phyloP scores from a whole-genome alignment of 331 rosid species.

The Telfairia occidentalis region DNA sequence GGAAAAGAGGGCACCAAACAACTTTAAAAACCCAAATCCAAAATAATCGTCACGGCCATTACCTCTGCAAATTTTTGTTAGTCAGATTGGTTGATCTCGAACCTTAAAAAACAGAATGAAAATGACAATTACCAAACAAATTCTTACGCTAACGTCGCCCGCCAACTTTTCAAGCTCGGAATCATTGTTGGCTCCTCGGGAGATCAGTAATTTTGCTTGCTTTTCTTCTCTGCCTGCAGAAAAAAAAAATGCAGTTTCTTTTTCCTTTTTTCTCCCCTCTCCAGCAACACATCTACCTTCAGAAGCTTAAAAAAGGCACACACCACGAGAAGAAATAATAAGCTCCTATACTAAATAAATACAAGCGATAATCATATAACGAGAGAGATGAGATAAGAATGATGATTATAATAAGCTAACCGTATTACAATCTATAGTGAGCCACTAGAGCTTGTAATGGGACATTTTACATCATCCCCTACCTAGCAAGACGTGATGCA shows the following conservation, averaged over 20 bases:
- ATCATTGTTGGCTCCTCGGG: background rate
- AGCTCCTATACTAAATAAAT: background rate
- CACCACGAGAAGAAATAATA: background rate
- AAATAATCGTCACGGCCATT: background rate
- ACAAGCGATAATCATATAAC: background rate
- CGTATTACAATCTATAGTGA: background rate
- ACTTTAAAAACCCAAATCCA: background rate
- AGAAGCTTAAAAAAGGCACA: background rate
- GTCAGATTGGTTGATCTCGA: background rate
- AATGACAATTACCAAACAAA: background rate
- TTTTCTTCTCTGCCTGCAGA: background rate
- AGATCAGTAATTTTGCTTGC: background rate
- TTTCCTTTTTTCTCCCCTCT: background rate
- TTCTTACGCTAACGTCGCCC: background rate
- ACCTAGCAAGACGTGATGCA: slow-evolving; percentile 23
- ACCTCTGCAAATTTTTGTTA: background rate
- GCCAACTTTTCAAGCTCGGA: background rate
- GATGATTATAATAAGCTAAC: background rate
- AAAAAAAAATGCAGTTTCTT: background rate
- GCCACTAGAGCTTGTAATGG: background rate
- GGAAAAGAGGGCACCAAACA: background rate
- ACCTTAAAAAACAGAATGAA: background rate
- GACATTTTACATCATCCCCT: background rate
- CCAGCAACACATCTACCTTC: background rate
- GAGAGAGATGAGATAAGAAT: background rate